Base-by-base conservation (phyloP, 2,329 filamentous ascomycete genomes). In the Incumbomyces delicatus region DNA sequence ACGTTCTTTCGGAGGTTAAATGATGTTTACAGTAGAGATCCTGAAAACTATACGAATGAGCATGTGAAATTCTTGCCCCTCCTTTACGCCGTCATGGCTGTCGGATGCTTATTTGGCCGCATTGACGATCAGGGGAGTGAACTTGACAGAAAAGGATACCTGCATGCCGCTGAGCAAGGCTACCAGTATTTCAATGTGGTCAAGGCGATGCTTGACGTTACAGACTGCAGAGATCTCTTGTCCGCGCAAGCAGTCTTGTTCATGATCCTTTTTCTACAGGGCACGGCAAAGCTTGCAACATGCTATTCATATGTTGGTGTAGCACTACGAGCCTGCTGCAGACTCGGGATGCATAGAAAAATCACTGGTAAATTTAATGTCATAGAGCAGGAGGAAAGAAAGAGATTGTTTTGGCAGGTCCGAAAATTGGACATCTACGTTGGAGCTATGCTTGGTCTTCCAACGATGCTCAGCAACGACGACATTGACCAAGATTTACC, bases 281-380 rank as follows among this genome's bases (percentile, higher is more conserved):
- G 83, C 2, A 85, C 86, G 1, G 84, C 85, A 8, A 86, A 87
- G 59, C 68, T 90, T 27, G 85, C 81, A 59, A 83, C 80, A 8
- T 90, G 85, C 60, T 90, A 90, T 63, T 79, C 84, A 0, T 88
- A 87, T 56, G 75, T 90, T 40, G 85, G 85, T 6, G 83, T 90
- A 56, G 85, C 84, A 2, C 69, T 89, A 41, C 77, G 85, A 42
- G 83, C 83, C 6, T 80, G 83, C n/a, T 66, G 90, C 30, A 78
- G 85, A 22, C 81, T 90, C 66, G 86, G 86, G 6, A 69, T 90
- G 20, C 86, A 92, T 61, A 81, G 86, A 44, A 78, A 84, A 50
- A 66, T 90, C 5, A 71, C 80, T 11, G 78, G 83, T 40, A 74
- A 77, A 46, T 77, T 84, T 50, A 81, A 86, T 56, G 81, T 83